Conservation (phyloP, 495 filamentous ascomycete species). For the Aspergillus mulundensis region DNA sequence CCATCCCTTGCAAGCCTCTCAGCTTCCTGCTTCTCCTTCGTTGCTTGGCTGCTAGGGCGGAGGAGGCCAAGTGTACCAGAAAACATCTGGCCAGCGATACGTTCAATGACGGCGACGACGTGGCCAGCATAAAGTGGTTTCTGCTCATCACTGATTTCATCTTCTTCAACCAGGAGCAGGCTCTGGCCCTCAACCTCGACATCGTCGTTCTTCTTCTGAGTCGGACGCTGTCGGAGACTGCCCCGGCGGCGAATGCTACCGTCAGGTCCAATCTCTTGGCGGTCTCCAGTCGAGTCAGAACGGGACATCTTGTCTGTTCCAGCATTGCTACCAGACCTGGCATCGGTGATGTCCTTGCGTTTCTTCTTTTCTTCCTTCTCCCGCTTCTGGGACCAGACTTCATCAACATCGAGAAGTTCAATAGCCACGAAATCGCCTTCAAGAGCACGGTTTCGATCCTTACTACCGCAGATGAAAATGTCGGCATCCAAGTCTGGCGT, state of each 20-base stretch:
- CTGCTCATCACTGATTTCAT: conserved; percentile 97
- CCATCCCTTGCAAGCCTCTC: conserved; percentile 91
- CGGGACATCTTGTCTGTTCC: conserved; percentile 63
- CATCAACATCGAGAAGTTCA: conserved; percentile 95
- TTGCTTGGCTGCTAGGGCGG: conserved; percentile 95
- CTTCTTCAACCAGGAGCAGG: conserved; percentile 92
- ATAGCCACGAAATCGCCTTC: conserved; percentile 95
- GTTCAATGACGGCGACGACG: conserved; percentile 94
- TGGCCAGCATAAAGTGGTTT: conserved; percentile 97
- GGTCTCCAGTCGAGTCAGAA: conserved; percentile 59
- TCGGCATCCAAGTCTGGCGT: conserved; percentile 93
- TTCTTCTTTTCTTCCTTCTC: conserved; percentile 99
- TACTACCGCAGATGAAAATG: conserved; percentile 99
- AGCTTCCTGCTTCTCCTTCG: conserved; percentile 98
- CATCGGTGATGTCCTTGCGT: conserved; percentile 95
- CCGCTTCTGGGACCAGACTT: conserved; percentile 96
- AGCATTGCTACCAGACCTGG: conserved; percentile 66
- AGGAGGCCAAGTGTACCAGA: conserved; percentile 92
- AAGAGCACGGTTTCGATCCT: conserved; percentile 92
- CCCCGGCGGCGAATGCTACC: conserved; percentile 88
- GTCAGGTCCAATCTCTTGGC: conserved; percentile 58
- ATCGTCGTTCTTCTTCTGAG: conserved; percentile 99
- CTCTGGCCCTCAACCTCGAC: conserved; percentile 98
- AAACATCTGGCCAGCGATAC: conserved; percentile 98
- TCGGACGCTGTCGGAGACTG: conserved; percentile 91